These are phyloP conservation scores for Nigrospora sphaerica DNA, from an alignment of 2,329 filamentous ascomycete genomes.

Conservation along the genomic window DNA sequence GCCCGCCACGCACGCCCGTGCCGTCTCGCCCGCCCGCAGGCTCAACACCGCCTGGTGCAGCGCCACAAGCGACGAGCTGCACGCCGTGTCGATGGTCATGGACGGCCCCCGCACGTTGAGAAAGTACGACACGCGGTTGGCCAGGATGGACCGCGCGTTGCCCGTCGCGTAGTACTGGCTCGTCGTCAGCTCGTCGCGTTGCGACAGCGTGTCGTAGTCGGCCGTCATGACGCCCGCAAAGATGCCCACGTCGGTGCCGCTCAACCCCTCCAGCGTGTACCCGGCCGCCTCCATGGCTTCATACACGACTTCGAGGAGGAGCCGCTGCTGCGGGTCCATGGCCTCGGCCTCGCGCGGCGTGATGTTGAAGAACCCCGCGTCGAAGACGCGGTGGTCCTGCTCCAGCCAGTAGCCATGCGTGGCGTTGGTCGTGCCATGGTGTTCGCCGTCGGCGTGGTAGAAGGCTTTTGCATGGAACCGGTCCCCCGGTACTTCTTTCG, in stretches of 20 bases:
- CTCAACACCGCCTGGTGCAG: slow-evolving; percentile 30
- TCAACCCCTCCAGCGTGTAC: slow-evolving; percentile 14
- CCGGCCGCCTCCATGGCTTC: slow-evolving; percentile 27
- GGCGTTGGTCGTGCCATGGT: slow-evolving; percentile 23
- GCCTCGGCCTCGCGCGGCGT: slow-evolving; percentile 25
- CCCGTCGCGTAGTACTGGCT: slow-evolving; percentile 25
- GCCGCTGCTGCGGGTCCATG: slow-evolving; percentile 24
- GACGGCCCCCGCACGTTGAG: slow-evolving; percentile 31
- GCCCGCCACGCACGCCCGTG: slow-evolving; percentile 34
- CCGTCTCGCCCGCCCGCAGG: slow-evolving; percentile 30
- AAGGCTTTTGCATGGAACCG: slow-evolving; percentile 19
- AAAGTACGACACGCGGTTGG: slow-evolving; percentile 32
- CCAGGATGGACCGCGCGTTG: slow-evolving; percentile 23
- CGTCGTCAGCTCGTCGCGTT: slow-evolving; percentile 18
- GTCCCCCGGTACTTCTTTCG: slow-evolving; percentile 15
- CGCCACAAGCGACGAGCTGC: slow-evolving; percentile 29
- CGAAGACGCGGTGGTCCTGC: slow-evolving; percentile 17
- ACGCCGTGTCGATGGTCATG: slow-evolving; percentile 32
- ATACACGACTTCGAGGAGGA: slow-evolving; percentile 26
- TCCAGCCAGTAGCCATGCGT: slow-evolving; percentile 21
- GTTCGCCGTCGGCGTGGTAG: slow-evolving; percentile 19
- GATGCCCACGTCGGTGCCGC: slow-evolving; percentile 20
- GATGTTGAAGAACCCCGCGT: slow-evolving; percentile 26
- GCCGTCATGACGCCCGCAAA: slow-evolving; percentile 25
- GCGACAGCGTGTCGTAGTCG: slow-evolving; percentile 21